Evolutionary conservation across 495 filamentous ascomycete species (phyloP), one percentile per base, ranked within the genome.

Genomic region (Tuber microsphaerosporum): DNA sequence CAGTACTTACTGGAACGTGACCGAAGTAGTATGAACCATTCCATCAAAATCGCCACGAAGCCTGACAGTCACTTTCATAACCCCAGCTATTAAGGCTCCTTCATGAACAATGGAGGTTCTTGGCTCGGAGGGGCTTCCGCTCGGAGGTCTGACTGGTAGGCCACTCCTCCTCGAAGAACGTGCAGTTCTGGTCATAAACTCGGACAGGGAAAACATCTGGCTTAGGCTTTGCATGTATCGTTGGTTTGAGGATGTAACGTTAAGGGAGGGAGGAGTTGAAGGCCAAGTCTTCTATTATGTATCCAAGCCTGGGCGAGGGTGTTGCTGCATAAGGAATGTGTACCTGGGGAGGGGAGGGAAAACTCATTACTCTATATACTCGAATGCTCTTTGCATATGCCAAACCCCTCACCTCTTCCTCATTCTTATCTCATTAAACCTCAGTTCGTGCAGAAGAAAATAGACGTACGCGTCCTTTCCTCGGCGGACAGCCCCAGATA

Each of bases 1-100:
- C 16, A 34, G 10, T 46, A 41, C 76, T 61, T 75, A 79, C 77
- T 79, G 76, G 26, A 79, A 79, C 5, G 76, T 79, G 45, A 74
- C 76, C 22, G 77, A 68, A 1, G 77, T 79, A 12, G 77, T 79
- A 22, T 75, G 72, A 1, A 79, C 75, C 46, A 79, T 73, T 37
- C 77, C 77, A n/a, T 71, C 51, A 22, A 45, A 79, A 51, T 79
- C 77, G 0, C 77, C 77, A 14, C 77, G 45, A 43, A 79, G 73
- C 3, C 77, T 61, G 51, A 79, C 78, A 39, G 77, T 79, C 16
- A 79, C 76, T 14, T 6, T 65, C 56, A 65, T 31, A 19, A 6
- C 56, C 14, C 56, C 26, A 34, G 56, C 12, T 65, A 65, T 8
- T 26, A 65, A 65, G 17, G 56, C 56, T 8, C 56, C 56, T 3